phyloP scores from a whole-genome alignment of 2,329 filamentous ascomycete genomes.

The Lithohypha guttulata region DNA sequence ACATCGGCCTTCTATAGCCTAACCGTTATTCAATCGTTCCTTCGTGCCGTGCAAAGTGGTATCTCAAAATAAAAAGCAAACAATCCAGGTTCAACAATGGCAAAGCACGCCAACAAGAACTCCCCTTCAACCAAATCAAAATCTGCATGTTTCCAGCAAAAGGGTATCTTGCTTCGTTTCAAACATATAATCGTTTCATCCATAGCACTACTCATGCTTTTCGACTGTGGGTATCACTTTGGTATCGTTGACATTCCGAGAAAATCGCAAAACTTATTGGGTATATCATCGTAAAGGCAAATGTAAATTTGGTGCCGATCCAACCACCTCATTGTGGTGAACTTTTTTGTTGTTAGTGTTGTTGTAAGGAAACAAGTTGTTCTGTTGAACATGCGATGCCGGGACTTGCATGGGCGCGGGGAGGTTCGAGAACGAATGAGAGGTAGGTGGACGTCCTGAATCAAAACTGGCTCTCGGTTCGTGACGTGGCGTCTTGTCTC shows the following conservation, averaged over 20 bases:
- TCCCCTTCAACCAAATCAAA: no score
- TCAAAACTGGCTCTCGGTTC: slow-evolving; percentile 75
- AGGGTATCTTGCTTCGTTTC: slow-evolving; percentile 21
- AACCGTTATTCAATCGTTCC: no score
- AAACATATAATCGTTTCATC: slow-evolving; percentile 13
- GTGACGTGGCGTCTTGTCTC: slow-evolving; percentile 76
- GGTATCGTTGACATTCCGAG: slow-evolving; percentile 13
- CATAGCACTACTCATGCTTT: slow-evolving; percentile 20
- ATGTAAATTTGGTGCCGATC: slow-evolving; percentile 20
- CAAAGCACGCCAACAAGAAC: no score
- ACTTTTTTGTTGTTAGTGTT: slow-evolving; percentile 12
- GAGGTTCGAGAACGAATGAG: slow-evolving; percentile 96
- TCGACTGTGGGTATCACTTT: slow-evolving; percentile 20
- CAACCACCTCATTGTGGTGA: slow-evolving; percentile 10
- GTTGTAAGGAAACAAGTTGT: slow-evolving; percentile 2
- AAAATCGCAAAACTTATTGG: slow-evolving; percentile 16
- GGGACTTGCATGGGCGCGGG: slow-evolving; percentile 78
- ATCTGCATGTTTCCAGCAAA: no score
- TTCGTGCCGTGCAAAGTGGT: slow-evolving; percentile 8
- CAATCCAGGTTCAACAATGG: no score
- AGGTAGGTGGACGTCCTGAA: slow-evolving; percentile 84
- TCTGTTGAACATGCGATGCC: slow-evolving; percentile 5
- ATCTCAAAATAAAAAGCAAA: slow-evolving; percentile 7
- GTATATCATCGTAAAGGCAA: slow-evolving; percentile 19
- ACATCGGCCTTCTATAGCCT: no score